Evolutionary conservation across 495 filamentous ascomycete species (phyloP).

Genomic region (Aspergillus heteromorphus): DNA sequence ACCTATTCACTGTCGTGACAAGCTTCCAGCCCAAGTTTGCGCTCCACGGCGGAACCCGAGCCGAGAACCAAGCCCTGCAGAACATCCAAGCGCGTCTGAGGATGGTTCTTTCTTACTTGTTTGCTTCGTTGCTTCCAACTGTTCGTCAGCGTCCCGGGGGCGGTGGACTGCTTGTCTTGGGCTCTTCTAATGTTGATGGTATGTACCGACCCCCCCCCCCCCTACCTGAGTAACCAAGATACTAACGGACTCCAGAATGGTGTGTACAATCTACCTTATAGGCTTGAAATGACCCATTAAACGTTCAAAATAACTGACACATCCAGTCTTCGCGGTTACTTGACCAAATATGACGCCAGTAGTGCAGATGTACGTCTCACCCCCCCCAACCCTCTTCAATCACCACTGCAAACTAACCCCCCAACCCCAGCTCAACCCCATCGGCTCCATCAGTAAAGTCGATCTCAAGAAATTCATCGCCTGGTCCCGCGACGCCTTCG

Average conservation of each 20-base stretch:
- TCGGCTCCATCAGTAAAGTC: conserved; percentile 65
- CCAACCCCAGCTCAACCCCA: conserved; percentile 51
- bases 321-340: conserved; percentile 56
- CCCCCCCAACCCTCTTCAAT: neutral
- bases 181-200: conserved; percentile 52
- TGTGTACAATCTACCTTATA: conserved; percentile 11
- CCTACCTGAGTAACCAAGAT: neutral
- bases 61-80: conserved; percentile 68
- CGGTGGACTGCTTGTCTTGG: conserved; percentile 60
- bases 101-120: conserved; percentile 77
- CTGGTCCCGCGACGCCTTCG: conserved; percentile 57
- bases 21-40: conserved; percentile 61
- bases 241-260: conserved; percentile 30
- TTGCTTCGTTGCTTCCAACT: conserved; percentile 61
- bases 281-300: neutral
- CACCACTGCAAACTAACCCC: conserved; percentile 2
- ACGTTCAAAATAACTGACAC: neutral
- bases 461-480: conserved; percentile 76
- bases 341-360: conserved; percentile 65
- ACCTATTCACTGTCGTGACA: conserved; percentile 49
- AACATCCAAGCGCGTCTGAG: conserved; percentile 75
- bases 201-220: conserved; percentile 1
- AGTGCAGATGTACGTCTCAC: conserved; percentile 45
- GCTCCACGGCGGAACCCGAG: conserved; percentile 55
- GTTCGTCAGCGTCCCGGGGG: conserved; percentile 47